Conservation (phyloP, 768 basidiomycete genomes). For the Russula olivacea region DNA sequence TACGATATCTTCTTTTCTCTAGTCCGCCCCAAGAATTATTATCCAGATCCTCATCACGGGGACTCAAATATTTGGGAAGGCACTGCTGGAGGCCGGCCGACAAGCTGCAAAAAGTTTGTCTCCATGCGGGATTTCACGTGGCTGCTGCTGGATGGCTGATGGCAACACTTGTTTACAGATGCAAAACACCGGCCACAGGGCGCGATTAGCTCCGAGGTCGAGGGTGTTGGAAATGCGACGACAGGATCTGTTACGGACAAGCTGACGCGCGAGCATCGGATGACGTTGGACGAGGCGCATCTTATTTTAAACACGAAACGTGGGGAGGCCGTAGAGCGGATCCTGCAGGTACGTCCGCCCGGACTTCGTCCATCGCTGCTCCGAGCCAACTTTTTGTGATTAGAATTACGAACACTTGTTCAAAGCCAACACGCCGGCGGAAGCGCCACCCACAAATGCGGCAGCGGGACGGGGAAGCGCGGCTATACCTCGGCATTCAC, state of each 20-base stretch:
- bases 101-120: conserved; percentile 90
- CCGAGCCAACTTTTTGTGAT: background rate
- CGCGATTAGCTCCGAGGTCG: conserved; percentile 62
- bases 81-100: conserved; percentile 80
- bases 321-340: conserved; percentile 57
- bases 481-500: conserved; percentile 54
- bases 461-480: conserved; percentile 41
- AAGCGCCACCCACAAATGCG: conserved; percentile 40
- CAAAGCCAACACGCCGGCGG: conserved; percentile 77
- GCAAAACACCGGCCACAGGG: conserved; percentile 75
- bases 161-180: conserved; percentile 45
- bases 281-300: conserved; percentile 94
- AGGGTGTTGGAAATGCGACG: conserved; percentile 67
- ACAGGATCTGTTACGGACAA: conserved; percentile 74
- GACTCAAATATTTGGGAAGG: conserved; percentile 82
- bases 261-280: conserved; percentile 77
- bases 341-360: conserved; percentile 56
- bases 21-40: conserved; percentile 78
- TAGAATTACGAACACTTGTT: conserved; percentile 94
- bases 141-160: background rate
- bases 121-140: background rate
- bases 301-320: conserved; percentile 85
- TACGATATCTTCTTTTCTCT: background rate
- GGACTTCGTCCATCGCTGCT: background rate
- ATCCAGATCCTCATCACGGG: conserved; percentile 77